A percentile compares a stretch with the other conserved stretches of the same genome.
phyloP scores from a whole-genome alignment of 345 rosid species.

The Excoecaria agallocha region DNA sequence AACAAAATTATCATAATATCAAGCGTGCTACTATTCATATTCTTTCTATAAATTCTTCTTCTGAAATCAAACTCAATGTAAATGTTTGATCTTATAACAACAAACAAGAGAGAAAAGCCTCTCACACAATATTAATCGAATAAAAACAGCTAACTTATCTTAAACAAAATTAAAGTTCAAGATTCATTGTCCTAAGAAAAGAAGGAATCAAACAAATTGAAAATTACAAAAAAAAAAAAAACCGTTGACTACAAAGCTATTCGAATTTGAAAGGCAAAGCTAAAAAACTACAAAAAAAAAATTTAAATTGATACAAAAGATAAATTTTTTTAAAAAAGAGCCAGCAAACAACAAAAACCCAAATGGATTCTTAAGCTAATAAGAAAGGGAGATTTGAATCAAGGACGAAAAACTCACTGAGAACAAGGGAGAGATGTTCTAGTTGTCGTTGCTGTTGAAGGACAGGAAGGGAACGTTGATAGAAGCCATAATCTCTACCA shows the following conservation, averaged over 20 bases:
- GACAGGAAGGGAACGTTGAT: constrained; percentile 17
- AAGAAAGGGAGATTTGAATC: not conserved
- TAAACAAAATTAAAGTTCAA: not conserved
- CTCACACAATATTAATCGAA: not conserved
- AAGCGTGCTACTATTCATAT: no score
- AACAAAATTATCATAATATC: not conserved
- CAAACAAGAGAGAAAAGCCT: no score
- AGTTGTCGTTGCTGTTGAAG: constrained; percentile 13
- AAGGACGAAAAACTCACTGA: constrained; percentile 11
- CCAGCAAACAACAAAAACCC: constrained; percentile 1
- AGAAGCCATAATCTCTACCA: constrained; percentile 12
- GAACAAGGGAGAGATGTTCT: constrained; percentile 14
- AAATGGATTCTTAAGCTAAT: not conserved
- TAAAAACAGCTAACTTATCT: not conserved
- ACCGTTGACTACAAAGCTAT: no score
- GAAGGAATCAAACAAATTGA: not conserved
- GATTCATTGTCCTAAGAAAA: not conserved
- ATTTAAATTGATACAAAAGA: not conserved
- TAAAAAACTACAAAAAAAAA: not conserved
- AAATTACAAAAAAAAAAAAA: no score
- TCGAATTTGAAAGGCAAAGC: not conserved
- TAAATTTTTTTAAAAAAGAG: not conserved
- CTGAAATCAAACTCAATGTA: no score
- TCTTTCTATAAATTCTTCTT: no score
- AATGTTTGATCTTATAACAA: no score